Evolutionary conservation across 2,329 filamentous ascomycete genomes (phyloP).

Genomic region (Rhinocladiella similis): DNA sequence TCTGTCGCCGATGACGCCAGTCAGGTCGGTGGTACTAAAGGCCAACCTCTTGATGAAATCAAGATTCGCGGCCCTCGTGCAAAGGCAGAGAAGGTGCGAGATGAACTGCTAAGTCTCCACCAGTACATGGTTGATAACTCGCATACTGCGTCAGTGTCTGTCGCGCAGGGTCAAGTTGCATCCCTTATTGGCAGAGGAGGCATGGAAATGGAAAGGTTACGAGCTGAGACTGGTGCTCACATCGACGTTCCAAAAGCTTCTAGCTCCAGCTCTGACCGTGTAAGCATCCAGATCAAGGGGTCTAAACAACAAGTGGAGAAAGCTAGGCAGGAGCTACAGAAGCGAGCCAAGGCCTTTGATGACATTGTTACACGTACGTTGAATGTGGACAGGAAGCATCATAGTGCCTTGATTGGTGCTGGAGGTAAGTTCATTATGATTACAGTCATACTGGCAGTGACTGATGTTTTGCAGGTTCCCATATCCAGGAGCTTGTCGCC

Average conservation of each 20-base stretch:
- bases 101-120: constrained; percentile 84
- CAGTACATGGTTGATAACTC: constrained; percentile 91
- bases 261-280: constrained; percentile 65
- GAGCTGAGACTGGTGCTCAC: constrained; percentile 78
- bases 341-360: constrained; percentile 84
- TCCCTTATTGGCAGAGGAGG: constrained; percentile 90
- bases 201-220: constrained; percentile 84
- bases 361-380: constrained; percentile 82
- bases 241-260: constrained; percentile 89
- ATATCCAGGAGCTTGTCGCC: constrained; percentile 81
- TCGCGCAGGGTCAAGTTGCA: constrained; percentile 90
- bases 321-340: constrained; percentile 85
- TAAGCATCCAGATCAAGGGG: constrained; percentile 89
- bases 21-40: constrained; percentile 61
- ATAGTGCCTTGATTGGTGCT: constrained; percentile 83
- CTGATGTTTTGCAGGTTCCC: constrained; percentile 64
- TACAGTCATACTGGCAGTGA: constrained; percentile 32
- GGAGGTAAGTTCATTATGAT: constrained; percentile 63
- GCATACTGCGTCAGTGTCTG: constrained; percentile 73
- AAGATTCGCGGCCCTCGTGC: constrained; percentile 87
- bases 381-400: constrained; percentile 92
- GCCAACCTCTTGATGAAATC: constrained; percentile 85
- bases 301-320: constrained; percentile 88
- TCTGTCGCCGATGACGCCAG: constrained; percentile 68
- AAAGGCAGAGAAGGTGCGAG: constrained; percentile 86